Evolutionary conservation across 2,329 filamentous ascomycete genomes (phyloP), one percentile per base, ranked within the genome.

Genomic region (Calonectria fujianensis): DNA sequence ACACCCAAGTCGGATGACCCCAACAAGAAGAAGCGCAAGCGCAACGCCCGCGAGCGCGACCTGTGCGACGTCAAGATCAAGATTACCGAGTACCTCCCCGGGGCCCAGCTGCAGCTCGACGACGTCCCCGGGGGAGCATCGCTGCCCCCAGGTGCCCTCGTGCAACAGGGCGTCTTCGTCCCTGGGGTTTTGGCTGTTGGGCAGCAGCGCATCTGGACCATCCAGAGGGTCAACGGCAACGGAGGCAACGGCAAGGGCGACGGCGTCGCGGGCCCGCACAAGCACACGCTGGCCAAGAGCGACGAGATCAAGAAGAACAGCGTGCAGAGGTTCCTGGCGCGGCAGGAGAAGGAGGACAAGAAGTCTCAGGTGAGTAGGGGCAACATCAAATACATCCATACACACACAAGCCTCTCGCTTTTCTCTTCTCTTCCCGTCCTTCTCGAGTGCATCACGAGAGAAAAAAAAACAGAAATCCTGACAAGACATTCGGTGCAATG

Each of bases 61-160:
- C 88, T 96, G n/a, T 96, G 94, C 83, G 94, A 96, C 83, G 94
- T 96, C 77, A 96, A 96, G 85, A 95, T 96, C 83, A 96, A 96
- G 84, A 95, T 96, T 74, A 95, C 94, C 3, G 94, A 96, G 84
- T 95, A 94, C 85, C 93, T 94, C 69, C 90, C 93, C 13, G 90
- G 89, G 82, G 84, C 86, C 1, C 83, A 85, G 24, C 80, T 87
- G 52, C 83, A 83, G 57, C 78, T 79, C 27, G 76, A 74, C 31
- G 74, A 79, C 74, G 8, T 74, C 31, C 37, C 59, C 52, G 45
- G 66, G 31, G 41, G 54, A 27, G 71, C 27, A n/a, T 61, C 57
- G 16, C 32, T 54, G n/a, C 57, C 57, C 4, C 45, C 57, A 1
- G 68, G 57, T 3, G 57, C 45, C 16, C 29, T 45, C 41, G 67